Base-by-base conservation (phyloP, 164 flowering plant species). In the Nelumbo lutea region DNA sequence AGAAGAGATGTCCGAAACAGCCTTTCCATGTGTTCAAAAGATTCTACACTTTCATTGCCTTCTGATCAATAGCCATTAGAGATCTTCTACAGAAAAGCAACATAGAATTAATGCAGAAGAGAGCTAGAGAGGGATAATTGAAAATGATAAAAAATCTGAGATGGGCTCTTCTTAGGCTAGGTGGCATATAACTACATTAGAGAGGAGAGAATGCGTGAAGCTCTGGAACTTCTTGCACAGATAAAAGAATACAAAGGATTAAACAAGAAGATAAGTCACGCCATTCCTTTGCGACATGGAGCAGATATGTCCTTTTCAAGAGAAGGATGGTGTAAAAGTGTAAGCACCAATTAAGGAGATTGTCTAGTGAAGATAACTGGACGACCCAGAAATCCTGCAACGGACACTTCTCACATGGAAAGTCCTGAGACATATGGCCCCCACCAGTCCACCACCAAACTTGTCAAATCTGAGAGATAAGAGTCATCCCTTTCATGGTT, bases 251-350 rank as follows among this genome's bases (percentile, higher is more conserved):
- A 53, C 57, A 72, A 62, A 53, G 61, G 11, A n/a, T 57, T 60
- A 61, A 53, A 14, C 45, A 55, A 43, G 41, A 66, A 72, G 70
- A 60, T 70, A 72, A 70, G 75, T 66, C 51, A 72, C 43, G 42
- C 27, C 40, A 46, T 59, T 68, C 70, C 70, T 39, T 3, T 39
- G 62, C 48, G 39, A 43, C 42, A 43, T 27, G 27, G 27, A 27
- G 27, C 27, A 27, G 27, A 27, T 27, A 27, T 27, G 27, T 27
- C 27, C 27, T 27, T 27, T 27, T 27, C 27, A 27, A 27, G 27
- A 27, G 27, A 27, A 27, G 27, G 27, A 27, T 0, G 27, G 27
- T 27, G 27, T 27, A 27, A 27, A 27, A 27, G 27, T 27, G 27
- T 27, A 27, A 27, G 27, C 27, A 27, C 27, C 27, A 27, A 27